Conservation (phyloP, 2,329 filamentous ascomycete genomes). For the Chaetomium olivaceum region DNA sequence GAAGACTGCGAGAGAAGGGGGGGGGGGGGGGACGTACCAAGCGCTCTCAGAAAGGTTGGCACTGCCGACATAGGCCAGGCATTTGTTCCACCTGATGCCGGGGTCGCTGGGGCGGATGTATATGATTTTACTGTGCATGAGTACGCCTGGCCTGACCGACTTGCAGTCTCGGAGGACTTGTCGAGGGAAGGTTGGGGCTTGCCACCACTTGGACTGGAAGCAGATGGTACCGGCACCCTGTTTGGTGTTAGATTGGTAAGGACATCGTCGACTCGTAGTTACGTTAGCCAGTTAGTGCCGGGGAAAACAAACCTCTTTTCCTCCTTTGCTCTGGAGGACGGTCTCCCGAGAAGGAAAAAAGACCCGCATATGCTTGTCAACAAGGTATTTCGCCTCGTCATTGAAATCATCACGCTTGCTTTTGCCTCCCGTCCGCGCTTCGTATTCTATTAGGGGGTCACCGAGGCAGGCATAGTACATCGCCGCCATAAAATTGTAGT, state of each 20-base stretch:
- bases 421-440: slow-evolving; percentile 40
- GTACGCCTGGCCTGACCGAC: slow-evolving; percentile 67
- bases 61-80: slow-evolving; percentile 86
- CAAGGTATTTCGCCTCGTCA: slow-evolving; percentile 28
- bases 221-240: slow-evolving; percentile 81
- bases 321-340: slow-evolving; percentile 64
- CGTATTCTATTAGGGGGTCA: slow-evolving; percentile 49
- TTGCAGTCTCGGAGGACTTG: slow-evolving; percentile 72
- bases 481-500: slow-evolving; percentile 61
- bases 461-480: slow-evolving; percentile 58
- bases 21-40: slow-evolving; percentile 64
- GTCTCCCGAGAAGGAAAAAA: slow-evolving; percentile 80
- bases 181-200: slow-evolving; percentile 67
- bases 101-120: slow-evolving; percentile 44
- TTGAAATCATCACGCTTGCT: slow-evolving; percentile 36
- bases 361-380: slow-evolving; percentile 62
- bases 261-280: slow-evolving; percentile 7
- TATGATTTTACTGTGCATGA: slow-evolving; percentile 86
- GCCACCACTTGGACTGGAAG: slow-evolving; percentile 72
- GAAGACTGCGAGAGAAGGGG: too few relatives aligned
- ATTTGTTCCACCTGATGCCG: background rate
- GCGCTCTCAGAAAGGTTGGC: slow-evolving; percentile 92
- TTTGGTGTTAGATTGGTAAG: background rate
- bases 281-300: too few relatives aligned
- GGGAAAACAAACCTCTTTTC: slow-evolving; percentile 48